These are phyloP conservation scores for Phytopythium helicoides DNA, from an alignment of 352 stramenopile species.

Conservation along the genomic window DNA sequence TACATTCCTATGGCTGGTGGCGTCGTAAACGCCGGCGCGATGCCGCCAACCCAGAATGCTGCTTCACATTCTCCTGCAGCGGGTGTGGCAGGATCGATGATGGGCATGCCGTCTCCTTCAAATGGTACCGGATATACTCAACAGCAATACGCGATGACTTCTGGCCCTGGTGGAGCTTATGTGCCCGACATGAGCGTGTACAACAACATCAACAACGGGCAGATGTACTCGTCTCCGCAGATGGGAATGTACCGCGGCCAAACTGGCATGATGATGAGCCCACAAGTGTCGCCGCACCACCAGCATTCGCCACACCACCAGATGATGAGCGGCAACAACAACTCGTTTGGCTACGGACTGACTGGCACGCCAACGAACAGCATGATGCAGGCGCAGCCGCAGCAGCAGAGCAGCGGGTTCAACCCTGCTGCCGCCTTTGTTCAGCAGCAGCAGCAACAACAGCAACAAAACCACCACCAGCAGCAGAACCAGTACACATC, in stretches of 20 bases:
- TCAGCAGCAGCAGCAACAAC: slow-evolving; percentile 32
- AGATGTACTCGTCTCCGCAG: slow-evolving; percentile 26
- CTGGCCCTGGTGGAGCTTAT: slow-evolving; percentile 12
- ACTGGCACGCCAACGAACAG: slow-evolving; percentile 13
- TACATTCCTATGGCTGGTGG: slow-evolving; percentile 21
- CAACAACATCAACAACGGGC: slow-evolving; percentile 13
- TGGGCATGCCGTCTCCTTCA: slow-evolving; percentile 3
- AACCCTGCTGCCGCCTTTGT: slow-evolving; percentile 36
- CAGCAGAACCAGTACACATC: slow-evolving; percentile 19
- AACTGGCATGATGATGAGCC: slow-evolving; percentile 19
- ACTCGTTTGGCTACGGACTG: slow-evolving; percentile 31
- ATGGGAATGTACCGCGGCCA: slow-evolving; percentile 31
- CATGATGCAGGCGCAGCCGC: no score
- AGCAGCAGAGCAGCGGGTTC: slow-evolving; percentile 16
- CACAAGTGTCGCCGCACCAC: slow-evolving; percentile 26
- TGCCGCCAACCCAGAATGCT: not conserved
- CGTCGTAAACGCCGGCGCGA: not conserved
- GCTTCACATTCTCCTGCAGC: not conserved
- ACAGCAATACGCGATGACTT: slow-evolving; percentile 10
- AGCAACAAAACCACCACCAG: slow-evolving; percentile 21
- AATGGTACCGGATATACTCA: slow-evolving; percentile 2
- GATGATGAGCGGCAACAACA: slow-evolving; percentile 17
- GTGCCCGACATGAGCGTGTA: slow-evolving; percentile 48
- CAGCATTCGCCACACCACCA: slow-evolving; percentile 26
- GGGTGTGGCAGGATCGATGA: not conserved